Evolutionary conservation across 305 asterid species (phyloP).

Genomic region (Fraxinus platypoda): DNA sequence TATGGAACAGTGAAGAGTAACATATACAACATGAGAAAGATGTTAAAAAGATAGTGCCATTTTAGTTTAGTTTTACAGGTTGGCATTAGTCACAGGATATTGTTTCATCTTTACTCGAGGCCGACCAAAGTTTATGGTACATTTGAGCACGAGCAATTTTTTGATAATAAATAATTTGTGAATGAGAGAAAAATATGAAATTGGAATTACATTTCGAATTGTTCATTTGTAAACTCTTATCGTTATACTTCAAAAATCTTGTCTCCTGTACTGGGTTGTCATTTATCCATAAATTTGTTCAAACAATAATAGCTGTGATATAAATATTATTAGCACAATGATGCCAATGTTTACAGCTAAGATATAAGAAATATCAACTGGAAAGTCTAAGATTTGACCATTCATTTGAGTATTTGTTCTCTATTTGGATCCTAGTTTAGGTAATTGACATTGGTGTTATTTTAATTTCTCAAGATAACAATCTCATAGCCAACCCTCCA

Average conservation of each 20-base stretch:
- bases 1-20: conserved; percentile 8
- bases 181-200: not conserved
- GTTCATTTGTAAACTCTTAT: not conserved
- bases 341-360: not conserved
- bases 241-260: not conserved
- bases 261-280: not conserved
- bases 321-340: not conserved
- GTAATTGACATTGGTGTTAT: not conserved
- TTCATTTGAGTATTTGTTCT: not conserved
- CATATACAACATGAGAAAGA: conserved; percentile 17
- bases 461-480: not conserved
- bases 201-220: not conserved
- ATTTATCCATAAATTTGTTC: not conserved
- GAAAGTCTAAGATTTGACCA: not conserved
- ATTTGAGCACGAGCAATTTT: not conserved
- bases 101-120: not conserved
- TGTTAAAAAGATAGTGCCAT: not conserved
- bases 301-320: not conserved
- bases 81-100: not conserved
- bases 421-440: not conserved
- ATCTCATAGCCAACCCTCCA: not conserved
- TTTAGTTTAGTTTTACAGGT: not conserved
- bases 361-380: not conserved
- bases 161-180: not conserved
- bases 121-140: not conserved